Conservation (phyloP, 768 basidiomycete species). For the Naganishia vishniacii region DNA sequence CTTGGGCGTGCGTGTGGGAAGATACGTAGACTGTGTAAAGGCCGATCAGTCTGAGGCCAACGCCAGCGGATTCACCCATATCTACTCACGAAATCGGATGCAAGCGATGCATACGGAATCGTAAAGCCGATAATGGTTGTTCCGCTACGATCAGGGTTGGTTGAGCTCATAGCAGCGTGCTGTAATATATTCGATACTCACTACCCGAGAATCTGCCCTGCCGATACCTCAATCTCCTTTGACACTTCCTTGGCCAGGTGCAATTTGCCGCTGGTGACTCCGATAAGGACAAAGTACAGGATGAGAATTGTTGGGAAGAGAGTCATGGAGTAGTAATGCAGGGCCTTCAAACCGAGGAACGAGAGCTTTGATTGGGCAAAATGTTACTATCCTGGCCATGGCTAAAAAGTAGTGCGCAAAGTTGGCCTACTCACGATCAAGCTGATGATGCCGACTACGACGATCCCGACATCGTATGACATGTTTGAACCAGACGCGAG, state of each 20-base stretch:
- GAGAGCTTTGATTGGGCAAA: slow-evolving; percentile 33
- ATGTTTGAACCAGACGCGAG: slow-evolving; percentile 56
- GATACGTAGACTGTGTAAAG: slow-evolving; percentile 36
- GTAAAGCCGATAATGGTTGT: slow-evolving; percentile 47
- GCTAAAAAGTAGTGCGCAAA: background rate
- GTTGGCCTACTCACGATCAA: slow-evolving; percentile 35
- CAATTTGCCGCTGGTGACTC: slow-evolving; percentile 37
- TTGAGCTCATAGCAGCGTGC: background rate
- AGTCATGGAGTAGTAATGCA: slow-evolving; percentile 43
- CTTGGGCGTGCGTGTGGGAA: slow-evolving; percentile 37
- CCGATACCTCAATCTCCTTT: slow-evolving; percentile 24
- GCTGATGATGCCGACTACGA: slow-evolving; percentile 43
- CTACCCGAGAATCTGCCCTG: slow-evolving; percentile 25
- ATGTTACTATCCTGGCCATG: background rate
- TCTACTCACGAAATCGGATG: slow-evolving; percentile 44
- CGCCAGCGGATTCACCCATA: background rate
- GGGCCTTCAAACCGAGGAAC: slow-evolving; percentile 44
- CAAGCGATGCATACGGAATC: slow-evolving; percentile 42
- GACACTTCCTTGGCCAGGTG: slow-evolving; percentile 31
- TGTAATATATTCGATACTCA: background rate
- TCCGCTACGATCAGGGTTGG: slow-evolving; percentile 25
- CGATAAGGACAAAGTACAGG: slow-evolving; percentile 42
- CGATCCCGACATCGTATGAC: slow-evolving; percentile 56
- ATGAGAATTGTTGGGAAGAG: slow-evolving; percentile 45
- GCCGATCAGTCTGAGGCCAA: background rate